phyloP scores from a whole-genome alignment of 2,329 filamentous ascomycete species.

The Tympanopsis confertula region DNA sequence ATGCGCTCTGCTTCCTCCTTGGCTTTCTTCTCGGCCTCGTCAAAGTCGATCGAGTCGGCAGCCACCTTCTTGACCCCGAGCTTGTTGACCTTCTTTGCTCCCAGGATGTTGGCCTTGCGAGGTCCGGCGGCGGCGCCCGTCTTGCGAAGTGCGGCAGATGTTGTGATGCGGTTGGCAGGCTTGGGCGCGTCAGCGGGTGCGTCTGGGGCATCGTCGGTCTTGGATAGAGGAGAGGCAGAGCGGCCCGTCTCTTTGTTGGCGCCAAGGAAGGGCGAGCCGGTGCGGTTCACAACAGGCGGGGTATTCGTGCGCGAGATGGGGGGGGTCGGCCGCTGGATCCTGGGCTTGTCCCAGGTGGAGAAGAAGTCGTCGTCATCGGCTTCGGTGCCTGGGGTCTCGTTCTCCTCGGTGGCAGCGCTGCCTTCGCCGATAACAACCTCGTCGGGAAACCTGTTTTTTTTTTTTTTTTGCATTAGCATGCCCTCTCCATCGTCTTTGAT shows the following conservation, averaged over 20 bases:
- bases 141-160: constrained; percentile 76
- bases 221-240: constrained; percentile 70
- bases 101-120: constrained; percentile 76
- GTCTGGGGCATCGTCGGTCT: constrained; percentile 41
- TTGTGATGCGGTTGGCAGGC: constrained; percentile 61
- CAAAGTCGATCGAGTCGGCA: constrained; percentile 78
- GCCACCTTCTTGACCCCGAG: constrained; percentile 87
- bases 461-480: no score
- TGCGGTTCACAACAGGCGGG: constrained; percentile 69
- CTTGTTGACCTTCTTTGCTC: constrained; percentile 71
- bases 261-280: constrained; percentile 78
- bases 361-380: constrained; percentile 91
- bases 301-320: constrained; percentile 86
- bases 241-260: constrained; percentile 62
- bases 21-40: constrained; percentile 91
- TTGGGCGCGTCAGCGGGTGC: constrained; percentile 11
- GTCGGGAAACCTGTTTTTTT: constrained; percentile 46
- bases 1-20: constrained; percentile 96
- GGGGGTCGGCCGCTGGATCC: constrained; percentile 91
- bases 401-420: constrained; percentile 48
- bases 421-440: constrained; percentile 78
- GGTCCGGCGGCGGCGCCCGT: constrained; percentile 48
- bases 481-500: constrained; percentile 32
- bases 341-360: constrained; percentile 95
- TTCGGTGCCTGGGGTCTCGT: constrained; percentile 60